phyloP scores from a whole-genome alignment of 2,329 filamentous ascomycete genomes.

The Aureobasidium musti region DNA sequence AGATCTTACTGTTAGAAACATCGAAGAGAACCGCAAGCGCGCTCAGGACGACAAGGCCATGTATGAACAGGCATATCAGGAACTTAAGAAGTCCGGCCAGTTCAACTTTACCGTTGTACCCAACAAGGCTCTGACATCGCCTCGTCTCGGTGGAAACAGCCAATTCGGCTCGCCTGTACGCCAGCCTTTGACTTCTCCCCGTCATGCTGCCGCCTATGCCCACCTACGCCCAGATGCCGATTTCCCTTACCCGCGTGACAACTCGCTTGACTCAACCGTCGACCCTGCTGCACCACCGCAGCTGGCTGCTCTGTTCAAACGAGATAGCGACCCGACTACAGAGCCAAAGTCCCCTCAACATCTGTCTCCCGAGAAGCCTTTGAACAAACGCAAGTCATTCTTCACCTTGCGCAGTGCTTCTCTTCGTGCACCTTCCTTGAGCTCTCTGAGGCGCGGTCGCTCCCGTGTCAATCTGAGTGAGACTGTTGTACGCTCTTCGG shows the following conservation, averaged over 20 bases:
- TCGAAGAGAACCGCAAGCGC: slow-evolving; percentile 41
- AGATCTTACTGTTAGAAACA: slow-evolving; percentile 43
- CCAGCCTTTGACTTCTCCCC: slow-evolving; percentile 19
- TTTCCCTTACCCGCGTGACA: not conserved
- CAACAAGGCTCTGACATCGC: slow-evolving; percentile 21
- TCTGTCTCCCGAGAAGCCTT: slow-evolving; percentile 15
- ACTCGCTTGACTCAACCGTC: not conserved
- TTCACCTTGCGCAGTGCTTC: slow-evolving; percentile 31
- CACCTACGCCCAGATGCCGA: slow-evolving; percentile 16
- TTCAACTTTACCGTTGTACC: slow-evolving; percentile 38
- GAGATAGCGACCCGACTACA: not conserved
- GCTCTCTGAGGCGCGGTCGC: slow-evolving; percentile 40
- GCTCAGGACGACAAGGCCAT: slow-evolving; percentile 46
- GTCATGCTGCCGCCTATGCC: slow-evolving; percentile 7
- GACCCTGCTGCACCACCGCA: slow-evolving; percentile 1
- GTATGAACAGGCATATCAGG: slow-evolving; percentile 55
- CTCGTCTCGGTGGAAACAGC: not conserved
- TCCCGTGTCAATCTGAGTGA: slow-evolving; percentile 39
- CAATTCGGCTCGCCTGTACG: not conserved
- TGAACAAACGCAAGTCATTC: slow-evolving; percentile 25
- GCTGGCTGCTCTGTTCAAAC: slow-evolving; percentile 15
- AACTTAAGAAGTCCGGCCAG: slow-evolving; percentile 57
- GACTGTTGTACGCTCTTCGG: slow-evolving; percentile 33
- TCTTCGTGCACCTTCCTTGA: slow-evolving; percentile 39
- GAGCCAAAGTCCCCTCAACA: slow-evolving; percentile 10